Evolutionary conservation across 75 land plant species (phyloP).

Genomic region (Sequoiadendron giganteum): DNA sequence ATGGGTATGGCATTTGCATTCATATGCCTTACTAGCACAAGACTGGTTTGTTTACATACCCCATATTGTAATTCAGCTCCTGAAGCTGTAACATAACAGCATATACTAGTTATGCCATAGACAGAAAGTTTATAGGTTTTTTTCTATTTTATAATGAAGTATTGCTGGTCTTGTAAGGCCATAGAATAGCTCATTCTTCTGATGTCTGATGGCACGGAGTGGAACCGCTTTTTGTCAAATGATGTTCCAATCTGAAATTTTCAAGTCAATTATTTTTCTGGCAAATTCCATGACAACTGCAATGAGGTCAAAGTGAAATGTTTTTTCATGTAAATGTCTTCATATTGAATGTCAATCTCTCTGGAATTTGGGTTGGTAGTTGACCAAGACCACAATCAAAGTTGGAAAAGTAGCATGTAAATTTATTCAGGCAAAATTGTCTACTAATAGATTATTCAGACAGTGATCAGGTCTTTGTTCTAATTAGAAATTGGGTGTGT

Average conservation of each 20-base stretch:
- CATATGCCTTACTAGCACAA: conserved; percentile 73
- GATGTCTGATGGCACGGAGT: not conserved
- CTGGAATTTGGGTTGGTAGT: not conserved
- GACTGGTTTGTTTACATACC: conserved; percentile 90
- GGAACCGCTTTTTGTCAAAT: not conserved
- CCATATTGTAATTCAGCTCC: conserved; percentile 95
- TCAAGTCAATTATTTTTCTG: not conserved
- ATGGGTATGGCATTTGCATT: conserved; percentile 68
- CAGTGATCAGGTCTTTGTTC: not conserved
- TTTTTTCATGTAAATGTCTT: not conserved
- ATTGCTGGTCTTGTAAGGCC: not conserved
- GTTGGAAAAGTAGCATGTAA: too few species aligned
- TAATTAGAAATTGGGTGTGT: not conserved
- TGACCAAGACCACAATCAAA: not conserved
- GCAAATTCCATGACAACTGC: not conserved
- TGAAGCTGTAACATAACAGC: conserved; percentile 76
- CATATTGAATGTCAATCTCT: not conserved
- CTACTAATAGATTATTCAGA: not conserved
- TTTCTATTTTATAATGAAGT: not conserved
- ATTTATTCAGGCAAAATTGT: too few species aligned
- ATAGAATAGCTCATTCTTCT: not conserved
- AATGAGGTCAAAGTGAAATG: not conserved
- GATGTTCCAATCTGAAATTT: not conserved
- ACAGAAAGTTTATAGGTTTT: not conserved
- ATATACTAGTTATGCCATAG: not conserved